These are phyloP conservation scores for Leptographium radiaticola DNA, from an alignment of 2,329 filamentous ascomycete genomes.

Conservation along the genomic window DNA sequence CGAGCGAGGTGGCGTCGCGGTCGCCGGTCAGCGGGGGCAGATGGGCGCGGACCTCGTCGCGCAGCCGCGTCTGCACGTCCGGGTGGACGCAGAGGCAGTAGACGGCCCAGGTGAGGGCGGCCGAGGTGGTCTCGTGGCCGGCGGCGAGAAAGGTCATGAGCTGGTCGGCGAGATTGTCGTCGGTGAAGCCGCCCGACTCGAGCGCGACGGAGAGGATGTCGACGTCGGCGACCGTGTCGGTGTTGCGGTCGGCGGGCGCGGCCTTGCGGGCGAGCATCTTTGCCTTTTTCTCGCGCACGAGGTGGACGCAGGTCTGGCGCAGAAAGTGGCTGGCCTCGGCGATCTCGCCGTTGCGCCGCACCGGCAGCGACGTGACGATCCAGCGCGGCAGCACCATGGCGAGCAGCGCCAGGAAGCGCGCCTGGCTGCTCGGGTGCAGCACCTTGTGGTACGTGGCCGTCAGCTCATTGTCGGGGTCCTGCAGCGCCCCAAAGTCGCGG, in stretches of 20 bases:
- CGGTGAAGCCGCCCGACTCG: slow-evolving; percentile 59
- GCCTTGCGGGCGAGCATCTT: slow-evolving; percentile 19
- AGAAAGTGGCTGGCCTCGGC: slow-evolving; percentile 42
- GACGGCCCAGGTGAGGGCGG: slow-evolving; percentile 61
- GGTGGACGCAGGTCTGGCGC: slow-evolving; percentile 49
- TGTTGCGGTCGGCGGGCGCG: neutral
- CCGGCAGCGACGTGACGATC: slow-evolving; percentile 50
- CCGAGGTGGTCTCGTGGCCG: slow-evolving; percentile 68
- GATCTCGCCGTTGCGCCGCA: slow-evolving; percentile 58
- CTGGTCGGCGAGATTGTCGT: slow-evolving; percentile 74
- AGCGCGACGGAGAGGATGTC: slow-evolving; percentile 77
- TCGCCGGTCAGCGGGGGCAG: slow-evolving; percentile 35
- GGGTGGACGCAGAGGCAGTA: slow-evolving; percentile 57
- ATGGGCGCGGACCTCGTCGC: slow-evolving; percentile 50
- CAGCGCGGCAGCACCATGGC: slow-evolving; percentile 48
- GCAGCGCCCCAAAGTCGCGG: slow-evolving; percentile 54
- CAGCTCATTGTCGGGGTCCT: slow-evolving; percentile 46
- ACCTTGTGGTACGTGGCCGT: slow-evolving; percentile 41
- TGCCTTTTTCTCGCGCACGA: slow-evolving; percentile 59
- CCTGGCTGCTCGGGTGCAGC: slow-evolving; percentile 38
- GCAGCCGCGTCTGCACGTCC: slow-evolving; percentile 51
- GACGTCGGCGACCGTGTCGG: slow-evolving; percentile 29
- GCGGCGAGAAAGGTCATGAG: slow-evolving; percentile 84
- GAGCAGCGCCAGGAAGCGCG: slow-evolving; percentile 43
- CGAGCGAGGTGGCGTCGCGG: slow-evolving; percentile 24